Evolutionary conservation across 2,329 filamentous ascomycete genomes (phyloP).

Genomic region (Fusarium euwallaceae): DNA sequence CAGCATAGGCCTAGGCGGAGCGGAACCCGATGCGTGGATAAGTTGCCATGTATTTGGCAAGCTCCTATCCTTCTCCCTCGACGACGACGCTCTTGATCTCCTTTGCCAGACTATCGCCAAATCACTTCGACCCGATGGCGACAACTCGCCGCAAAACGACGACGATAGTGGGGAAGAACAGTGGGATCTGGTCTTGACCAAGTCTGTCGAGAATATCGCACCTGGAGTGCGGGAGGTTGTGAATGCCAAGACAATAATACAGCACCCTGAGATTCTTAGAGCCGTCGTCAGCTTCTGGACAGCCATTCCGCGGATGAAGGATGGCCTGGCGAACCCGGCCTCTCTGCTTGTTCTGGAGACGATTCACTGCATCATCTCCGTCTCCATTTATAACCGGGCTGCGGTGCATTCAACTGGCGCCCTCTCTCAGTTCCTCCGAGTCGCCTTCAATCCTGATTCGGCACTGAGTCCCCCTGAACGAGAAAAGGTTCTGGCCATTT

Average conservation of each 20-base stretch:
- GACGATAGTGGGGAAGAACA: conserved; percentile 54
- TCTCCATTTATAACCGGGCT: conserved; percentile 77
- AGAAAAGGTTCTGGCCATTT: conserved; percentile 73
- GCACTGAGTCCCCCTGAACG: conserved; percentile 68
- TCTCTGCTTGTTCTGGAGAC: conserved; percentile 76
- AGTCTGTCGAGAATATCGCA: conserved; percentile 54
- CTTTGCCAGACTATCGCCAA: conserved; percentile 71
- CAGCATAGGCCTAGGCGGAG: conserved; percentile 74
- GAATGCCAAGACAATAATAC: conserved; percentile 64
- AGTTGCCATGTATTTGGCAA: conserved; percentile 84
- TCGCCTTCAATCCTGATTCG: conserved; percentile 69
- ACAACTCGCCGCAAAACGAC: conserved; percentile 40
- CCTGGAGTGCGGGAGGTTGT: conserved; percentile 63
- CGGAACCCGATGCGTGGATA: conserved; percentile 76
- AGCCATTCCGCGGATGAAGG: conserved; percentile 65
- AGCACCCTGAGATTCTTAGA: conserved; percentile 73
- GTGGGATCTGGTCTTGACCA: conserved; percentile 55
- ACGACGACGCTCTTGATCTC: conserved; percentile 79
- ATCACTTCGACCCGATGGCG: conserved; percentile 50
- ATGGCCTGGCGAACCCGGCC: conserved; percentile 61
- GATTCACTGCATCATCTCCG: conserved; percentile 68
- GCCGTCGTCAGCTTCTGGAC: conserved; percentile 75
- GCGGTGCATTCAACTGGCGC: conserved; percentile 80
- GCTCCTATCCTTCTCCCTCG: conserved; percentile 83
- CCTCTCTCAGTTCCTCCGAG: conserved; percentile 73